Base-by-base conservation (phyloP, 768 basidiomycete genomes). In the Termitomyces sp. region DNA sequence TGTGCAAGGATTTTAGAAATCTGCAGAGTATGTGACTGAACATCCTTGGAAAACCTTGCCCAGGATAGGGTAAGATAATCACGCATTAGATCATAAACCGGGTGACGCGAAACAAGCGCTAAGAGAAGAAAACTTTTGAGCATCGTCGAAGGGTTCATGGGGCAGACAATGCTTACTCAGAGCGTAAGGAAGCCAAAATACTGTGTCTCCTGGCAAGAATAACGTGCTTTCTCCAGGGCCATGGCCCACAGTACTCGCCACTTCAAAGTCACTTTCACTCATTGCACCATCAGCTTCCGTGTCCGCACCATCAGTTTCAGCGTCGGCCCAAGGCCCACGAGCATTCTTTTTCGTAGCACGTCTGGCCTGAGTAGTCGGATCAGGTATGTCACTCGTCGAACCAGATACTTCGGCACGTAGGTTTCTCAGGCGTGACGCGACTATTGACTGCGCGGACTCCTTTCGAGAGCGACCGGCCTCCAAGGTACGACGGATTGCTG, bases 51-150 rank as follows among this genome's bases (percentile, higher is more conserved):
- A 74, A 93, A 94, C 48, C 91, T 86, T 17, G 93, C 93, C 92
- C 93, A 95, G 3, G 89, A 91, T 44, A 97, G 84, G n/a, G 94
- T 94, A 43, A 98, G 82, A 66, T 91, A 95, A 72, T 98, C 95
- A 52, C 90, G 82, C 89, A 98, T 92, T 54, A 96, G 79, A 67
- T 95, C 93, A 72, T 95, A 97, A 61, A 97, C 91, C 0, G 94
- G 94, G 69, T 91, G 90, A 23, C 91, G 86, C 47, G 94, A 96
- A 28, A 94, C 93, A 65, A 92, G 79, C 16, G 88, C 90, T 91
- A 61, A n/a, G 42, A 58, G 50, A 47, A 30, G 11, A 10, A 21
- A 10, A 11, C 2, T 45, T 44, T 50, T 55, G 46, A 44, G 52
- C 12, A 59, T 43, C 34, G 62, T 27, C 68, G 47, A 47, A 7